A percentile compares a stretch with the other conserved stretches of the same genome.
Evolutionary conservation across 257 asterid species (phyloP).

Genomic region (Scutellaria barbata): DNA sequence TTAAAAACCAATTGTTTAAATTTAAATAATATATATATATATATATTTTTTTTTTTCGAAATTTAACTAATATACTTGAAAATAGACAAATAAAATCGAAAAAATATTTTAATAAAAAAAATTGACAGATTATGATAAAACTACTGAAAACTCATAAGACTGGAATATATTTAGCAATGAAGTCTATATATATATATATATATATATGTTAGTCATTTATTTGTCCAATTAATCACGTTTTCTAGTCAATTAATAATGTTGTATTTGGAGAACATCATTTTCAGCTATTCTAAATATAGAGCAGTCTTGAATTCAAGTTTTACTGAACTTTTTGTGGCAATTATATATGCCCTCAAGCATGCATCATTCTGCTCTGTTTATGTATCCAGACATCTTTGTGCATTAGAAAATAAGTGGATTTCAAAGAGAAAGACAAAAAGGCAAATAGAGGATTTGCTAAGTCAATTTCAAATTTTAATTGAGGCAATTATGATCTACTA

Average conservation of each 20-base stretch:
- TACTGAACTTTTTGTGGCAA: slow-evolving; percentile 30
- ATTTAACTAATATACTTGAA: too few species aligned
- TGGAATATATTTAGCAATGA: too few species aligned
- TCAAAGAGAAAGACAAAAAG: not conserved
- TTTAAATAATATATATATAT: too few species aligned
- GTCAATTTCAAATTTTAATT: not conserved
- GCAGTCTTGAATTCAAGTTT: slow-evolving; percentile 10
- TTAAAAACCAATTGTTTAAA: too few species aligned
- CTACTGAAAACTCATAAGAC: too few species aligned
- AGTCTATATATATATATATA: too few species aligned
- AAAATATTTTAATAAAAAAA: too few species aligned
- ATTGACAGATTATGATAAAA: too few species aligned
- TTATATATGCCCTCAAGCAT: slow-evolving; percentile 18
- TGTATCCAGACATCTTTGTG: not conserved
- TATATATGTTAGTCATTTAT: not conserved
- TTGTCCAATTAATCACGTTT: not conserved
- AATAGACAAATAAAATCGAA: too few species aligned
- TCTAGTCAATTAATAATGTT: not conserved
- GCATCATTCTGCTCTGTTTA: not conserved
- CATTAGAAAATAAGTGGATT: slow-evolving; percentile 24
- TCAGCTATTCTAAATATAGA: slow-evolving; percentile 5
- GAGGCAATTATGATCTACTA: not conserved
- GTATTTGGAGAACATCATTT: not conserved
- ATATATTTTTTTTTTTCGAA: too few species aligned
- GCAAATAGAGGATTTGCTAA: slow-evolving; percentile 10